Base-by-base conservation (phyloP, 768 basidiomycete species). In the Coprinellus micaceus region DNA sequence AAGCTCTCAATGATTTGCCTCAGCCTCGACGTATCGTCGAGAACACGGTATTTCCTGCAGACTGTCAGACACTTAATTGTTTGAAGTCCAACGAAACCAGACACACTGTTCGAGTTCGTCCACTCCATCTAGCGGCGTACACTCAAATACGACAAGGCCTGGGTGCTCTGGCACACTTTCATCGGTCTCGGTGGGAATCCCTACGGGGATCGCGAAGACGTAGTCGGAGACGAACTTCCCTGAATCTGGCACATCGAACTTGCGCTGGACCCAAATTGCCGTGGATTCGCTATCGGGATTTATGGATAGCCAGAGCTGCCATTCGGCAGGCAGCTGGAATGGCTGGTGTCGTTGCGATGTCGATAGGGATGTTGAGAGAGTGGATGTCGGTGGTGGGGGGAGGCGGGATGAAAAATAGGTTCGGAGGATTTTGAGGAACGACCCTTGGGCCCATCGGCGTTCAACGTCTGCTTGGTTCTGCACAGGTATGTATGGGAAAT, bases 221-320 rank as follows among this genome's bases (percentile, higher is more conserved):
- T 66, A 67, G 57, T 85, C 86, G 15, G 77, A 75, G 4, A 71
- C 69, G 88, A 88, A 89, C 37, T 70, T 58, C 2, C 88, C 88
- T 2, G 85, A 85, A 5, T 72, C 67, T 0, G 86, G 85, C 12
- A 89, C 77, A 59, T 85, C 77, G 58, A 91, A 90, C 68, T 92
- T 92, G 60, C 77, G 77, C 63, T 90, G 84, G 40, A 91, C 62
- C 89, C 89, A 91, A 37, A 90, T 89, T 2, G 88, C 88, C 7
- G 89, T 91, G 19, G 81, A 82, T 62, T 90, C 88, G 61, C 77
- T 83, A 56, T 84, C 84, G 12, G 82, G 81, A 63, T 91, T 90
- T 62, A 82, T 74, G 2, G 89, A 88, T n/a, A 91, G 65, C 89
- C 89, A 91, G 37, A 83, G 68, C 24, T 77, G 75, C 85, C 87